Base-by-base conservation (phyloP, 2,329 filamentous ascomycete genomes). In the Lachnellula hyalina region DNA sequence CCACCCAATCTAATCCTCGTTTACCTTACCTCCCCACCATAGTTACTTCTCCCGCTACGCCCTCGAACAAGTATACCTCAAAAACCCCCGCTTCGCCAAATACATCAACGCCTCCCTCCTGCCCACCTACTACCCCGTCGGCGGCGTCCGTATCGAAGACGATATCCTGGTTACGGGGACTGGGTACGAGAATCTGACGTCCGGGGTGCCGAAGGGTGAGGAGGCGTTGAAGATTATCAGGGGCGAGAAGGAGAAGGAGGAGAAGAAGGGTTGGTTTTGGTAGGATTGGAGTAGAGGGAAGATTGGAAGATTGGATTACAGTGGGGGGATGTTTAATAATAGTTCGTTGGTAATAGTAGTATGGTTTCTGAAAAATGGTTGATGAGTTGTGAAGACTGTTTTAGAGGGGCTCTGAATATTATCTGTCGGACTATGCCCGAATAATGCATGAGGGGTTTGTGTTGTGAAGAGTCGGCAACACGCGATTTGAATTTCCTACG, bases 61-160 rank as follows among this genome's bases (percentile, higher is more conserved):
- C 60, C 81, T 92, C 56, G 81, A 90, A 72, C 81, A 82, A 19
- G 86, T 84, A 67, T 81, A 89, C 67, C 76, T 87, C 63, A 75
- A 79, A 50, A 77, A 81, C 55, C 73, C 77, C 32, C 2, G 73
- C 75, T 83, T 87, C 67, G 75, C 77, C 40, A 76, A 77, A 55
- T 88, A 81, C 63, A 85, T 94, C 65, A 79, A 92, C 70, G 74
- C 75, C 61, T 75, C 77, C 5, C 78, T 86, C 5, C 72, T 94
- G 48, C 82, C 85, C 57, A 75, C 74, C 59, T 93, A 87, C 70
- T 93, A 89, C 75, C 75, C 73, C 25, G 86, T 97, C 1, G 94
- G 93, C 15, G 94, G 94, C 35, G 90, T 96, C 25, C 82, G 94
- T 47, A 95, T 97, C 58, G 94, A 99, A 74, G 91, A 97, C 67